Conservation (phyloP, 2,329 filamentous ascomycete species). For the Cryphonectria parasitica region DNA sequence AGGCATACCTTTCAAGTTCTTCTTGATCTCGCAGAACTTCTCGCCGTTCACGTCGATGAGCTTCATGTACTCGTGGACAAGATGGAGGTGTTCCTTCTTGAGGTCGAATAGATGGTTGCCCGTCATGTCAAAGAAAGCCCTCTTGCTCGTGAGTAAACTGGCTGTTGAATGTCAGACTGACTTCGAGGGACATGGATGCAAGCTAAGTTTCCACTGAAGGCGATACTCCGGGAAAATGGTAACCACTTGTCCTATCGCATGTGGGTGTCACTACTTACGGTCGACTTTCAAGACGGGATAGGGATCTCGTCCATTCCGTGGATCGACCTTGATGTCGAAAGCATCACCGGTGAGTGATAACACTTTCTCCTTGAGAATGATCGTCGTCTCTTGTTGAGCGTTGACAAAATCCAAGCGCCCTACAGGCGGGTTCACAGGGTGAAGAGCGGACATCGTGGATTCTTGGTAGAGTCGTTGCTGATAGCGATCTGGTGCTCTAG, state of each 20-base stretch:
- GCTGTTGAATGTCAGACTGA: conserved; percentile 30
- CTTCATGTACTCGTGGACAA: conserved; percentile 55
- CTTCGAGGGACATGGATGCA: background rate
- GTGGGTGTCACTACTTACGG: conserved; percentile 28
- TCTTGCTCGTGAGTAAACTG: conserved; percentile 51
- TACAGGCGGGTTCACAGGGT: conserved; percentile 37
- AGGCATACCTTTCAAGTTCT: conserved; percentile 54
- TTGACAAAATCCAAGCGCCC: conserved; percentile 28
- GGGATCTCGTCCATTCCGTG: conserved; percentile 47
- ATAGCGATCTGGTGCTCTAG: background rate
- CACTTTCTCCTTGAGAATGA: conserved; percentile 65
- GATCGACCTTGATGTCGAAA: conserved; percentile 61
- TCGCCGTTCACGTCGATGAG: conserved; percentile 50
- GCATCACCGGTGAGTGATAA: conserved; percentile 65
- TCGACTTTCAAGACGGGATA: conserved; percentile 55
- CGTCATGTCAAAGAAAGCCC: conserved; percentile 57
- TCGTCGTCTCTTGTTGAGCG: conserved; percentile 46
- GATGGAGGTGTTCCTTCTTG: conserved; percentile 52
- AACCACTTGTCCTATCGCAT: background rate
- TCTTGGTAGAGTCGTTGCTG: background rate
- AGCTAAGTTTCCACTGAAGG: background rate
- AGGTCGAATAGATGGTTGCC: conserved; percentile 63
- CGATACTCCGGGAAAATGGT: background rate
- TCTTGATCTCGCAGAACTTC: conserved; percentile 60
- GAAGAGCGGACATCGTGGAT: background rate